Evolutionary conservation across 2,329 filamentous ascomycete species (phyloP).

Genomic region (Fusarium protoensiforme): DNA sequence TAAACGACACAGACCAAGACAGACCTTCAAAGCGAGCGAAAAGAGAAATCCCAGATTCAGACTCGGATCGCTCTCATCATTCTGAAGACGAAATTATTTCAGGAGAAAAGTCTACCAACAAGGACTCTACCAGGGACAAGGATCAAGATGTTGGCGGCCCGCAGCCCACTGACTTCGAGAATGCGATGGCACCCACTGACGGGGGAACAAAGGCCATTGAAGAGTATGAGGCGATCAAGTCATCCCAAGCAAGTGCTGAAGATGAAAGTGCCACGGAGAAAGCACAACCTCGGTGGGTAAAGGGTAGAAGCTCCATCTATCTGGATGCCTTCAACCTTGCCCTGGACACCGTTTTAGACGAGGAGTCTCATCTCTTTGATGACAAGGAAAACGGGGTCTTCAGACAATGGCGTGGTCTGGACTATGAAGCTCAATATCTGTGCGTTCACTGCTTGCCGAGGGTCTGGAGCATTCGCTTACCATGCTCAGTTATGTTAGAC

Average conservation of each 20-base stretch:
- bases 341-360: constrained; percentile 86
- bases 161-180: constrained; percentile 50
- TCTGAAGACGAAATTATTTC: constrained; percentile 21
- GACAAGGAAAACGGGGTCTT: constrained; percentile 83
- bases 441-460: constrained; percentile 56
- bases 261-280: constrained; percentile 55
- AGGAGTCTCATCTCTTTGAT: constrained; percentile 90
- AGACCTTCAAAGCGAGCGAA: constrained; percentile 49
- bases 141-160: constrained; percentile 25
- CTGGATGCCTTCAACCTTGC: constrained; percentile 97
- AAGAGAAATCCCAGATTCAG: constrained; percentile 36
- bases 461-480: constrained; percentile 10
- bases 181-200: constrained; percentile 74
- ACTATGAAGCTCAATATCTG: constrained; percentile 92
- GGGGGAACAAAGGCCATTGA: constrained; percentile 78
- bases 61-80: constrained; percentile 37
- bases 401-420: constrained; percentile 75
- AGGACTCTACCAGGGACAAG: constrained; percentile 36
- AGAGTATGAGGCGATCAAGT: constrained; percentile 79
- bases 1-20: constrained; percentile 19
- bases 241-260: constrained; percentile 58
- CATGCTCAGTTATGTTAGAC: constrained; percentile 78
- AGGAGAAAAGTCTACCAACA: neutral
- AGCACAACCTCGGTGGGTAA: constrained; percentile 66
- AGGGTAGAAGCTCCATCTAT: constrained; percentile 89